Conservation (phyloP, 2,329 filamentous ascomycete genomes). For the Verticillium nubilum region DNA sequence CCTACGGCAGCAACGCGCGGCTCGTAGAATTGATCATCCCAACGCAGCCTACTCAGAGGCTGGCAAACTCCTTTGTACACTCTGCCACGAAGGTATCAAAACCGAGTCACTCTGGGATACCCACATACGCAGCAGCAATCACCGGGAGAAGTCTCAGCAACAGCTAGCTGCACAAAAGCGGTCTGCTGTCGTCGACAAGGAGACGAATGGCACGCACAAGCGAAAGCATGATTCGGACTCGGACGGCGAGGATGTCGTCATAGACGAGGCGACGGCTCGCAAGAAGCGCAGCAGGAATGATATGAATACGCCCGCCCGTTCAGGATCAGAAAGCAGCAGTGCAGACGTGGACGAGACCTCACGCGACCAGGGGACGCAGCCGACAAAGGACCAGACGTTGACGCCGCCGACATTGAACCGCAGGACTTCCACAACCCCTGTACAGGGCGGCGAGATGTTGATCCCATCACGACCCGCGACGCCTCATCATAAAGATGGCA, state of each 20-base stretch:
- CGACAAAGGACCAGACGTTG: constrained; percentile 18
- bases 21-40: constrained; percentile 67
- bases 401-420: constrained; percentile 39
- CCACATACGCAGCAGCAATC: constrained; percentile 42
- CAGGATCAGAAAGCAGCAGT: constrained; percentile 10
- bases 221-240: constrained; percentile 19
- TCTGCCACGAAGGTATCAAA: constrained; percentile 61
- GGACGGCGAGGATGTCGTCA: constrained; percentile 26
- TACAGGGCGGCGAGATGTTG: constrained; percentile 53
- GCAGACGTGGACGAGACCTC: constrained; percentile 2
- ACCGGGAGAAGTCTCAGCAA: not conserved
- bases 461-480: constrained; percentile 61
- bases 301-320: constrained; percentile 13
- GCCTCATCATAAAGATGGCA: constrained; percentile 31
- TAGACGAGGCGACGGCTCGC: constrained; percentile 27
- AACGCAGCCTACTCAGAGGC: constrained; percentile 62
- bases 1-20: constrained; percentile 69
- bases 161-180: not conserved
- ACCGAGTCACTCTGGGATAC: constrained; percentile 62
- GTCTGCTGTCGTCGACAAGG: not conserved
- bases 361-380: constrained; percentile 12
- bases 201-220: constrained; percentile 14
- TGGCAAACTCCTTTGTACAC: constrained; percentile 61
- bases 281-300: constrained; percentile 42
- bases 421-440: constrained; percentile 45